Conservation (phyloP, 2,329 filamentous ascomycete species). For the Penicillium sclerotigenum region DNA sequence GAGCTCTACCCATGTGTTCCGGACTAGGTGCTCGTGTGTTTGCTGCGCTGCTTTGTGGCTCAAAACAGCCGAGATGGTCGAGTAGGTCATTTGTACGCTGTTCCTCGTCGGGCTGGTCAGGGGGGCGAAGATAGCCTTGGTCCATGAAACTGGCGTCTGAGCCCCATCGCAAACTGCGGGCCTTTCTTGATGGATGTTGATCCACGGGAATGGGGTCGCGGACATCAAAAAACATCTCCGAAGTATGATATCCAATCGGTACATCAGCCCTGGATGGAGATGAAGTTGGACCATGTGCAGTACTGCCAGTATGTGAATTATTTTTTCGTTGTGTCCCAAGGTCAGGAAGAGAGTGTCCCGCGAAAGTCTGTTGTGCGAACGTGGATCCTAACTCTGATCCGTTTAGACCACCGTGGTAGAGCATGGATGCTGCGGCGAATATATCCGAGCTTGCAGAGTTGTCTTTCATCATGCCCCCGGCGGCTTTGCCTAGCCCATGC, state of each 20-base stretch:
- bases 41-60: conserved; percentile 56
- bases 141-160: conserved; percentile 64
- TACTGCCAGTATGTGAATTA: conserved; percentile 19
- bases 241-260: conserved; percentile 36
- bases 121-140: conserved; percentile 58
- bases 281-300: conserved; percentile 10
- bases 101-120: conserved; percentile 57
- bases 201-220: conserved; percentile 34
- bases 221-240: conserved; percentile 40
- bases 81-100: conserved; percentile 56
- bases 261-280: conserved; percentile 22
- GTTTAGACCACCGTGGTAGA: conserved; percentile 38
- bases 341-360: conserved; percentile 21
- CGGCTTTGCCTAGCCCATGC: conserved; percentile 26
- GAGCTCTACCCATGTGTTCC: conserved; percentile 24
- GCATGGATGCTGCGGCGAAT: conserved; percentile 55
- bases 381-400: conserved; percentile 30
- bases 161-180: conserved; percentile 58
- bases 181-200: conserved; percentile 41
- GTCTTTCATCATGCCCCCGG: conserved; percentile 23
- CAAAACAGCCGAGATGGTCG: conserved; percentile 56
- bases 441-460: conserved; percentile 48
- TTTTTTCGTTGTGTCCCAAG: conserved; percentile 19
- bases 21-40: conserved; percentile 62
- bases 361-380: conserved; percentile 31